Base-by-base conservation (phyloP, 306 rosid genomes). In the Citrullus colocynthis region DNA sequence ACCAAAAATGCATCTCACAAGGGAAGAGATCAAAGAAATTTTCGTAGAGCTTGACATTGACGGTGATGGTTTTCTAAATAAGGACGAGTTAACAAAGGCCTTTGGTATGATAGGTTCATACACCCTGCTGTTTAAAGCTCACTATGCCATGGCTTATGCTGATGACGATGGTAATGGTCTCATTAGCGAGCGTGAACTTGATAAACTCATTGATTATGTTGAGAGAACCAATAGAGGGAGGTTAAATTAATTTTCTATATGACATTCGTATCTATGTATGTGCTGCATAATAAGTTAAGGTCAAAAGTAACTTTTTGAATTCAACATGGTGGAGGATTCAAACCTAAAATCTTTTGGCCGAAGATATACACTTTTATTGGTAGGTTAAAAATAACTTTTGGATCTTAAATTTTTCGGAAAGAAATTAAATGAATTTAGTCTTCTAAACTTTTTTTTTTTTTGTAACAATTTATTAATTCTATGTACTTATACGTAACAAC, bases 191-290 rank as follows among this genome's bases (percentile, higher is more conserved):
- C 1, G 0, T 37, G 72, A 65, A 37, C 72, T 65, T 17, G 20
- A 65, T 17, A 65, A 66, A 66, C 74, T 66, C 52, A 15, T 79
- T 21, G 48, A 58, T 20, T 82, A 82, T 59, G 54, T 76, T 1
- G 16, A 37, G 6, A 57, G 39, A 75, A 52, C 61, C 36, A 66
- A 41, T 9, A 41, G 10, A 51, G 39, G n/a, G 74, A 9, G 45
- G 9, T 34, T 63, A 32, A 63, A 16, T 10, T 32, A 60, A 6
- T 60, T 13, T 2, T 8, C 6, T 61, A 24, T 9, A 15, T 4
- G 63, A 9, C 14, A 58, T 59, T 61, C 16, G 2, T 61, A 14
- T 14, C 20, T 61, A 15, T 61, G 18, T 61, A 61, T 61, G 39
- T 48, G 54, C 54, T 48, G 13, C 54, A 48, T 48, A 48, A 48